Percentiles rank a stretch among this genome's conserved stretches.
These are phyloP conservation scores for Cutaneotrichosporon cavernicola DNA, from an alignment of 1,284 basidiomycete genomes.

Conservation along the genomic window DNA sequence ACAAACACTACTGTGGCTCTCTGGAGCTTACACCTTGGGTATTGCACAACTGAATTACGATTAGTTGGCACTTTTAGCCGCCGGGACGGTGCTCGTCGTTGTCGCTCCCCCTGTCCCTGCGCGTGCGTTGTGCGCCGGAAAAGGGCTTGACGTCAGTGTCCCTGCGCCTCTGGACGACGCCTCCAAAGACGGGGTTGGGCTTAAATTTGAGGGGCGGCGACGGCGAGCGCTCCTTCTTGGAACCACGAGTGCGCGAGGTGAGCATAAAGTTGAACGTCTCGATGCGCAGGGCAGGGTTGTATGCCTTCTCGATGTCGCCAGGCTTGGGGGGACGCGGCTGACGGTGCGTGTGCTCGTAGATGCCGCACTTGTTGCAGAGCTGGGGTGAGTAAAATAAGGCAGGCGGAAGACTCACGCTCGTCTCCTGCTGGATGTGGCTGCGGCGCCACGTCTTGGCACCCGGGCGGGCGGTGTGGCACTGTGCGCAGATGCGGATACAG, in stretches of 20 bases:
- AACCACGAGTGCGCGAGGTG: constrained; percentile 3
- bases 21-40: not conserved
- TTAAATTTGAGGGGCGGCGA: not conserved
- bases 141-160: not conserved
- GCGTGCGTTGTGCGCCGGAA: not conserved
- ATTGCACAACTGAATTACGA: not conserved
- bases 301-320: constrained; percentile 9
- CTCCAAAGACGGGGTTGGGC: constrained; percentile 8
- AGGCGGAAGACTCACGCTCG: constrained; percentile 9
- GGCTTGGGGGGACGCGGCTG: constrained; percentile 4
- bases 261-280: constrained; percentile 9
- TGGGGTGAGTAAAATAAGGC: constrained; percentile 4
- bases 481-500: constrained; percentile 15
- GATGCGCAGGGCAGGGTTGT: not conserved
- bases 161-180: not conserved
- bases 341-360: constrained; percentile 20
- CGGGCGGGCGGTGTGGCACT: constrained; percentile 17
- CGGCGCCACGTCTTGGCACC: constrained; percentile 24
- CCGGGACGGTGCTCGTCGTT: constrained; percentile 6
- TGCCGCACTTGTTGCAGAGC: constrained; percentile 26
- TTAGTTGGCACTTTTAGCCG: not conserved
- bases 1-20: not conserved
- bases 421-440: constrained; percentile 12
- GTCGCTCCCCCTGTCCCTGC: constrained; percentile 2
- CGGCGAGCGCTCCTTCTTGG: not conserved